These are phyloP conservation scores for Nicotiana tabacum DNA, from an alignment of 257 asterid genomes.

Conservation along the genomic window DNA sequence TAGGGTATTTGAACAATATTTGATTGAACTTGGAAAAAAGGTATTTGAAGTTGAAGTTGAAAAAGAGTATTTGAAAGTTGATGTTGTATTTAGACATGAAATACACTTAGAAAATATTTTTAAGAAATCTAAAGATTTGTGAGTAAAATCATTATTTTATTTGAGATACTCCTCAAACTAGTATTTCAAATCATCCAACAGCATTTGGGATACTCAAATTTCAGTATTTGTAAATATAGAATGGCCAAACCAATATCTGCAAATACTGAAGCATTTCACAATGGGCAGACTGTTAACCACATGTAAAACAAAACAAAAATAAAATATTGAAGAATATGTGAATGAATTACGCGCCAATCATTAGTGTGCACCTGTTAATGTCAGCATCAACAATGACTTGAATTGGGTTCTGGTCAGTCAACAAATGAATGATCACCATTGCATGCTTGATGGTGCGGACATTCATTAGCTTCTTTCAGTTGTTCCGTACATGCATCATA, in stretches of 20 bases:
- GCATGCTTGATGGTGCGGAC: conserved; percentile 84
- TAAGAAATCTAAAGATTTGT: no score
- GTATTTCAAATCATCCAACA: no score
- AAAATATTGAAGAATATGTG: no score
- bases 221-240: background rate
- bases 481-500: conserved; percentile 93
- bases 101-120: no score
- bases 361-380: conserved; percentile 51
- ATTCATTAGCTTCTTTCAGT: conserved; percentile 84
- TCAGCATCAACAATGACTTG: conserved; percentile 84
- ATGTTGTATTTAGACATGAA: background rate
- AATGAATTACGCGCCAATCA: background rate
- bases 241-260: background rate
- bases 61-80: background rate
- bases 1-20: background rate
- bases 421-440: conserved; percentile 79
- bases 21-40: background rate
- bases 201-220: background rate
- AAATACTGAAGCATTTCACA: background rate
- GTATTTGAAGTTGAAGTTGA: background rate
- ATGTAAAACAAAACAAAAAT: no score
- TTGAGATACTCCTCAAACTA: no score
- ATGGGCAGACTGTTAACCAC: no score
- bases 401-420: conserved; percentile 76
- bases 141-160: no score